Base-by-base conservation (phyloP, 371 early-diverging fungal species). In the Mortierella sp. region DNA sequence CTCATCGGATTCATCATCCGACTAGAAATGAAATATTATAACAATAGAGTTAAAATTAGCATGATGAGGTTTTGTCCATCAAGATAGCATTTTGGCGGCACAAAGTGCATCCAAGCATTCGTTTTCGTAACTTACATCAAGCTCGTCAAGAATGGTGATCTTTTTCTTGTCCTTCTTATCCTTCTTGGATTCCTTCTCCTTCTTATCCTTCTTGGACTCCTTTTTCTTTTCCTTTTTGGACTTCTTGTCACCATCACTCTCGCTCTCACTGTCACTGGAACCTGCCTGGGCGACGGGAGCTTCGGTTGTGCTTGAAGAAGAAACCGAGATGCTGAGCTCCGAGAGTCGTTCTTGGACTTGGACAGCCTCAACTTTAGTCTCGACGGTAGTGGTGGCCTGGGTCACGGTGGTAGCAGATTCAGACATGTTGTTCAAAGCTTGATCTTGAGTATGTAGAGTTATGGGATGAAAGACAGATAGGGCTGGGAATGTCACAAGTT, bases 1-100 rank as follows among this genome's bases (percentile, higher is more conserved):
- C n/a, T 65, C 70, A 31, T 75, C 75, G 3, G 75, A 75, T n/a
- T 75, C 75, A 34, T 65, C 66, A 56, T 75, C 68, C 37, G 69
- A 75, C 69, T 68, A 74, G 23, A 28, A 37, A 6, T 12, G 45
- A 17, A 43, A 10, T 13, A 37, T 60, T 10, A 34, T 37, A 43
- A 15, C 22, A 32, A 66, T 47, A 35, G n/a, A n/a, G 13, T 9
- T 29, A 19, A 61, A 6, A 31, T 45, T 29, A 23, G 7, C 19
- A 49, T 22, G 9, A 37, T n/a, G n/a, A n/a, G n/a, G n/a, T n/a
- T n/a, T n/a, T n/a, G n/a, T n/a, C n/a, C n/a, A n/a, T n/a, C n/a
- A n/a, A n/a, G n/a, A n/a, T n/a, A 43, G 23, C 22, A 37, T 45
- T 17, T 59, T 67, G 67, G 59, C 37, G 67, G 67, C 67, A 59